These are phyloP conservation scores for Coemansia sp. DNA, from an alignment of 192 early-diverging fungal genomes.

Conservation along the genomic window DNA sequence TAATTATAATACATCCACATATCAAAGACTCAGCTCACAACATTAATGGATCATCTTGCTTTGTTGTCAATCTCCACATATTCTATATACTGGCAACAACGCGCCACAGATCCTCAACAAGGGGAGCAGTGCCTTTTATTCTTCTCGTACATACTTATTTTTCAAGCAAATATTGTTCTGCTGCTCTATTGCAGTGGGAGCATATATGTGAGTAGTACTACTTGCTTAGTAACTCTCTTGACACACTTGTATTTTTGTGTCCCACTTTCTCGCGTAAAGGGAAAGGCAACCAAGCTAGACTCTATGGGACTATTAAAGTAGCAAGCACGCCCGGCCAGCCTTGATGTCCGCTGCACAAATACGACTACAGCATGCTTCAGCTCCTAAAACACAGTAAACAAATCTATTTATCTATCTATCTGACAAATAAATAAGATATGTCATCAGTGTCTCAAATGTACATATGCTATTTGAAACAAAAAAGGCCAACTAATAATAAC, in stretches of 20 bases:
- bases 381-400: too few species aligned
- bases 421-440: too few species aligned
- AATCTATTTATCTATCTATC: not conserved
- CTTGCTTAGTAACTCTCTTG: not conserved
- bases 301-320: not conserved
- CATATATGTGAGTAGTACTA: not conserved
- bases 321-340: not conserved
- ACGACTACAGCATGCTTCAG: too few species aligned
- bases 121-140: too few species aligned
- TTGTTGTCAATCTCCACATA: too few species aligned
- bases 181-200: not conserved
- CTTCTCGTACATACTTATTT: too few species aligned
- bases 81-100: too few species aligned
- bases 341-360: not conserved
- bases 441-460: not conserved
- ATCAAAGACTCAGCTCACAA: too few species aligned
- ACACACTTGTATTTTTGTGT: not conserved
- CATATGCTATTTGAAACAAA: not conserved
- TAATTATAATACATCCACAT: too few species aligned
- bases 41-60: too few species aligned
- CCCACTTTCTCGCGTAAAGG: not conserved
- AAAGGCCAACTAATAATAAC: not conserved
- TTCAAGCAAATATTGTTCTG: not conserved
- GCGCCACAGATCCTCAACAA: too few species aligned
- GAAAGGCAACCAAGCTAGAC: not conserved